phyloP scores from a whole-genome alignment of 2,329 filamentous ascomycete genomes.

The Trichoderma lentiforme region DNA sequence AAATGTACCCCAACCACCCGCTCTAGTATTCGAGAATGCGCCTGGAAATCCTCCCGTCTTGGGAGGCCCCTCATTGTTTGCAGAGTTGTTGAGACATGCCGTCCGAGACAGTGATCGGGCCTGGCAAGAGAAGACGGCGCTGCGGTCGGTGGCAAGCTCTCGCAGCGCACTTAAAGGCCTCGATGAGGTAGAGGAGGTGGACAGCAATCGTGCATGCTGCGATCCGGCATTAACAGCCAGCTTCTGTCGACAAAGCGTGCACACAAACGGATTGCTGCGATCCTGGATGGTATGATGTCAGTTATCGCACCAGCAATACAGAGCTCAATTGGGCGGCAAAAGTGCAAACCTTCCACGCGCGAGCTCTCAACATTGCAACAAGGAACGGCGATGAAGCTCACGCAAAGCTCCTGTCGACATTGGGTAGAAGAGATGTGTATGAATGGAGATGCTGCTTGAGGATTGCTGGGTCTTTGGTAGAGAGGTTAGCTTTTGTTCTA shows the following conservation, averaged over 20 bases:
- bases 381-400: constrained; percentile 3
- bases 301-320: background rate
- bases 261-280: constrained; percentile 39
- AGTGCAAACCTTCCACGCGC: constrained; percentile 37
- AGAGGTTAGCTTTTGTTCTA: background rate
- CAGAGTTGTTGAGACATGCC: constrained; percentile 21
- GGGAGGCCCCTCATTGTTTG: constrained; percentile 22
- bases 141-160: background rate
- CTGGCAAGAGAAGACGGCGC: constrained; percentile 4
- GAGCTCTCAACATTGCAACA: constrained; percentile 43
- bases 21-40: constrained; percentile 23
- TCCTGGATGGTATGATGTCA: constrained; percentile 27
- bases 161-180: background rate
- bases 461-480: background rate
- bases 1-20: constrained; percentile 24
- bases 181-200: background rate
- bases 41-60: constrained; percentile 27
- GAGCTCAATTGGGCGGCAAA: constrained; percentile 1
- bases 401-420: constrained; percentile 11
- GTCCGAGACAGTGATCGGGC: constrained; percentile 31
- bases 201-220: background rate
- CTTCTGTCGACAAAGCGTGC: constrained; percentile 38
- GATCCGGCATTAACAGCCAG: constrained; percentile 23
- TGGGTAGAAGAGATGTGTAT: background rate
- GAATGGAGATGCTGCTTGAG: background rate